Evolutionary conservation across 169 alveolate genomes (phyloP).

Genomic region (Cryptosporidium sp.): DNA sequence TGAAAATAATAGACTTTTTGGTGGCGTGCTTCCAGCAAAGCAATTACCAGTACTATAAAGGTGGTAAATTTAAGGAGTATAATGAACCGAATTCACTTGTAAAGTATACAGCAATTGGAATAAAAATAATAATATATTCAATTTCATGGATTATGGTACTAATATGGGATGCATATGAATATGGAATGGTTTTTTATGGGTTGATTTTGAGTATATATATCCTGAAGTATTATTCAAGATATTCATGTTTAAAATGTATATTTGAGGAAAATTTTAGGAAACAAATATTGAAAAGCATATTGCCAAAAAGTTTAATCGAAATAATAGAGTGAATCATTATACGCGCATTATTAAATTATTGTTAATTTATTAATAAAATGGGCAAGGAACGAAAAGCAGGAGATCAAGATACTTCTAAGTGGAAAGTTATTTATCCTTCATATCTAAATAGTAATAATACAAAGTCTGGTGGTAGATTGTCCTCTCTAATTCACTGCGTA

Average conservation of each 20-base stretch:
- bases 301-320: neutral
- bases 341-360: conserved; percentile 15
- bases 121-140: conserved; percentile 28
- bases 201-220: conserved; percentile 19
- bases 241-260: neutral
- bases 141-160: conserved; percentile 51
- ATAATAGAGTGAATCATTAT: neutral
- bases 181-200: conserved; percentile 67
- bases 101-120: conserved; percentile 11
- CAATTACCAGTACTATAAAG: neutral
- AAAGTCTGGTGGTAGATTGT: conserved; percentile 32
- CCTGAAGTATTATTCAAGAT: conserved; percentile 22
- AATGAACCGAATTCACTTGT: neutral
- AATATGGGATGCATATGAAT: conserved; percentile 75
- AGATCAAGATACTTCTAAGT: conserved; percentile 5
- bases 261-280: neutral
- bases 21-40: neutral
- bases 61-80: neutral
- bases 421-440: conserved; percentile 66
- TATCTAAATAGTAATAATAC: conserved; percentile 16
- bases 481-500: conserved; percentile 1
- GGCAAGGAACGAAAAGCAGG: neutral
- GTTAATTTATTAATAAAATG: neutral
- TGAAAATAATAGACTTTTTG: neutral
- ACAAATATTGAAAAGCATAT: neutral